Evolutionary conservation across 768 basidiomycete species (phyloP), one percentile per base, ranked within the genome.

Genomic region (Calocybe gangraenosa): DNA sequence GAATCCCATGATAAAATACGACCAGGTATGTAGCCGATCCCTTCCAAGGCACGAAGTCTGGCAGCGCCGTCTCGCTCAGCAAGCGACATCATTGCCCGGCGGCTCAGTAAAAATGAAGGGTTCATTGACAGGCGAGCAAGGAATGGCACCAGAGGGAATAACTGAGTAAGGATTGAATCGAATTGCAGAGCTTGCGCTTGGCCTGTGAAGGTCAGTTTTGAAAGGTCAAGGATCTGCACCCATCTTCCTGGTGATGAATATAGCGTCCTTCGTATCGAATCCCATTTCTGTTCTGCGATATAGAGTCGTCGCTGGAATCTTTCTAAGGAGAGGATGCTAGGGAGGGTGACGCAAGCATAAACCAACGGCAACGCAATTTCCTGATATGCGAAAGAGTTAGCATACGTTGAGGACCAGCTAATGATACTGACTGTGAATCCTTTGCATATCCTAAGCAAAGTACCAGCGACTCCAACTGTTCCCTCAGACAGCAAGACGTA

Each of bases 171-270:
- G 30, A 84, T 64, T 8, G 77, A 73, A 61, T 92, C 90, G 7
- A 85, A 60, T 15, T 59, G 55, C 39, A 84, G 70, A 19, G 73
- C 67, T 42, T 82, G 73, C 7, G 70, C 63, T 51, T 71, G 67
- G 19, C 74, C 66, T 37, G 56, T 58, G 53, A 67, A 70, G 35
- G 60, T 53, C 25, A 88, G 53, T 17, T 65, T 62, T 3, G 87
- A 82, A 5, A 96, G 65, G 62, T 95, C 85, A 18, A 96, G 70
- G 8, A 60, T 63, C 47, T 82, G 84, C 1, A 95, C 80, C 86
- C 90, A 94, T 58, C 92, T 75, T 21, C 92, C 92, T 1, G 92
- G 92, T 0, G 85, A 76, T 3, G 91, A 93, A 56, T 85, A 87
- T 0, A 88, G 88, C 52, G 88, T 91, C 40, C 92, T 77, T 41